Evolutionary conservation across 352 stramenopile species (phyloP).

Genomic region (Thalassiosira delicatula): DNA sequence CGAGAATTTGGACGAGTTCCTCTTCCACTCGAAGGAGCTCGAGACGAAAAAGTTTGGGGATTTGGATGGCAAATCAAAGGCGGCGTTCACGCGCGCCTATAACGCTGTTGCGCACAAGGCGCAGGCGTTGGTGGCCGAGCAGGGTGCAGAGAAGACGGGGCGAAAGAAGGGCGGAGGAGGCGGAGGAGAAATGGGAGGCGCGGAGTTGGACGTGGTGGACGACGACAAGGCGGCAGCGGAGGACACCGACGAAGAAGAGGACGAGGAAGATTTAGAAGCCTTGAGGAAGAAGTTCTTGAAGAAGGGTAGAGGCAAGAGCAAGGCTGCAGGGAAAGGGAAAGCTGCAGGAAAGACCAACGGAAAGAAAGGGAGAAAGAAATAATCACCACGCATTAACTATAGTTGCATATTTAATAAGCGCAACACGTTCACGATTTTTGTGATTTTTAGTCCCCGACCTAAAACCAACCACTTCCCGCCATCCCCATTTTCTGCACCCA

Average conservation of each 20-base stretch:
- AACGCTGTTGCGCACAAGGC: conserved; percentile 92
- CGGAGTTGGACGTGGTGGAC: conserved; percentile 51
- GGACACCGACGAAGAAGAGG: conserved; percentile 68
- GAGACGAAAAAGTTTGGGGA: conserved; percentile 69
- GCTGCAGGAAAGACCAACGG: conserved; percentile 42
- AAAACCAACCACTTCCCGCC: too few species aligned
- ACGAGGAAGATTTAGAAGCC: conserved; percentile 76
- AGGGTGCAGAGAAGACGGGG: conserved; percentile 73
- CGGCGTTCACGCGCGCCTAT: conserved; percentile 92
- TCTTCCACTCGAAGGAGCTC: conserved; percentile 60
- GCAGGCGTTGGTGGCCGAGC: conserved; percentile 91
- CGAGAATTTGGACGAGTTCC: conserved; percentile 92
- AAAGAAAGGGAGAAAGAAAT: conserved; percentile 60
- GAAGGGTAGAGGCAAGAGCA: conserved; percentile 61
- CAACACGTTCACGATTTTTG: too few species aligned
- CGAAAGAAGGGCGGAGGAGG: conserved; percentile 45
- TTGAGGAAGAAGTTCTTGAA: conserved; percentile 74
- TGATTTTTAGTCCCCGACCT: too few species aligned
- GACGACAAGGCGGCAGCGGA: conserved; percentile 67
- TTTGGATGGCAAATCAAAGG: conserved; percentile 87
- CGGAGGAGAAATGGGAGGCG: conserved; percentile 27
- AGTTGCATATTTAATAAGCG: too few species aligned
- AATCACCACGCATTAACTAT: too few species aligned
- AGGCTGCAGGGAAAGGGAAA: conserved; percentile 8
- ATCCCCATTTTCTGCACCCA: too few species aligned